Evolutionary conservation across 75 land plant genomes (phyloP).

Genomic region (Chamaecyparis obtusa): DNA sequence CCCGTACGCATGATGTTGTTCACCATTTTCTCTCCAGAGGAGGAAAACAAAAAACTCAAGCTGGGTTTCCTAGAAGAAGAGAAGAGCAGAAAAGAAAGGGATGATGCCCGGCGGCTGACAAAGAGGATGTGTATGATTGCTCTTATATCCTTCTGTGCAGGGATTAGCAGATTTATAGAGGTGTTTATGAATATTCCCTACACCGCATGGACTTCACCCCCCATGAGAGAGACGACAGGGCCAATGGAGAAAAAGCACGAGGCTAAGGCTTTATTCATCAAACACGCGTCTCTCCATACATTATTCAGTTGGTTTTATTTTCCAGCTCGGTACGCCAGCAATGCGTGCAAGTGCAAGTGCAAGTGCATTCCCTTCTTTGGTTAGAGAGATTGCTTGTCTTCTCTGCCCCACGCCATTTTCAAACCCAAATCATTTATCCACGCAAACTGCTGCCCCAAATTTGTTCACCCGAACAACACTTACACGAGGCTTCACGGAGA

Average conservation of each 20-base stretch:
- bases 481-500: not conserved
- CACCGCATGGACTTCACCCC: not conserved
- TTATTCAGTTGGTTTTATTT: constrained; percentile 1
- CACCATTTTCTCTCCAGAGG: not conserved
- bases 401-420: not conserved
- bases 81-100: too few species aligned
- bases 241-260: not conserved
- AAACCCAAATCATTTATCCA: not conserved
- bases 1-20: not conserved
- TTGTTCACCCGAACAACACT: not conserved
- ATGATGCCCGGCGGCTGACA: too few species aligned
- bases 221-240: not conserved
- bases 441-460: not conserved
- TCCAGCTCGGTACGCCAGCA: not conserved
- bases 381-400: not conserved
- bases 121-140: constrained; percentile 3
- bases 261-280: not conserved
- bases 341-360: constrained; percentile 11
- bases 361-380: not conserved
- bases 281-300: not conserved
- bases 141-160: not conserved
- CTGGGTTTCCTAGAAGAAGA: not conserved
- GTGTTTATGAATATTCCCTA: not conserved
- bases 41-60: not conserved
- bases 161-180: constrained; percentile 3